Conservation (phyloP, 768 basidiomycete genomes). For the Terana coerulea region DNA sequence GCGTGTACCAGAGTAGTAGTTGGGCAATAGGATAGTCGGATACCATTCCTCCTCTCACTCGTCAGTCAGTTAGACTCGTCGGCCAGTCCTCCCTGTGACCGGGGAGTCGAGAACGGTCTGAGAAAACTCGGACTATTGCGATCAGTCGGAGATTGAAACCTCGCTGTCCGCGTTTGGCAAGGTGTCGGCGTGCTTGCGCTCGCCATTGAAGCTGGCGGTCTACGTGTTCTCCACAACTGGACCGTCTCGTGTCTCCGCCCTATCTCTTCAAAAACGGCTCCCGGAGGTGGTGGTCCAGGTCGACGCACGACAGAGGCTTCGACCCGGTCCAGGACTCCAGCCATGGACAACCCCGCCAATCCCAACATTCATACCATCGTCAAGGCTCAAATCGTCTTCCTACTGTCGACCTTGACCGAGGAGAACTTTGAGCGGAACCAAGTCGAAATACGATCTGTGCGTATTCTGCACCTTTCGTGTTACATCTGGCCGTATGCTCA, state of each 20-base stretch:
- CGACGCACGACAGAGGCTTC: constrained; percentile 33
- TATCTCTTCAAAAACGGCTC: constrained; percentile 31
- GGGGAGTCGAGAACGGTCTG: background rate
- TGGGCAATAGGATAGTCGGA: no score
- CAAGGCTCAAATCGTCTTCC: constrained; percentile 96
- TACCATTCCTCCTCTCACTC: no score
- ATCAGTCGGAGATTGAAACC: constrained; percentile 12
- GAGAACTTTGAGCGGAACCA: constrained; percentile 96
- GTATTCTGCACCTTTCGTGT: constrained; percentile 29
- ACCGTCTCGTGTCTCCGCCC: constrained; percentile 16
- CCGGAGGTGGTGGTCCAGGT: constrained; percentile 31
- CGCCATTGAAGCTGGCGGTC: constrained; percentile 27
- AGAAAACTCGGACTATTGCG: background rate
- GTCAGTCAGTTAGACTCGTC: no score
- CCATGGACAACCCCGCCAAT: constrained; percentile 82
- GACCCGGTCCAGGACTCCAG: constrained; percentile 51
- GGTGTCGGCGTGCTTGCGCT: constrained; percentile 17
- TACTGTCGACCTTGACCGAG: constrained; percentile 93
- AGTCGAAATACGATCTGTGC: constrained; percentile 89
- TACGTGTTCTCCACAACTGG: constrained; percentile 22
- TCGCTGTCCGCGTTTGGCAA: constrained; percentile 13
- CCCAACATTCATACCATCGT: constrained; percentile 90
- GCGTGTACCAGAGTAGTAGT: no score
- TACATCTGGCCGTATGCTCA: constrained; percentile 3
- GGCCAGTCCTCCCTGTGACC: no score